Evolutionary conservation across 306 rosid genomes (phyloP), one percentile per base, ranked within the genome.

Genomic region (Sindora glabra): DNA sequence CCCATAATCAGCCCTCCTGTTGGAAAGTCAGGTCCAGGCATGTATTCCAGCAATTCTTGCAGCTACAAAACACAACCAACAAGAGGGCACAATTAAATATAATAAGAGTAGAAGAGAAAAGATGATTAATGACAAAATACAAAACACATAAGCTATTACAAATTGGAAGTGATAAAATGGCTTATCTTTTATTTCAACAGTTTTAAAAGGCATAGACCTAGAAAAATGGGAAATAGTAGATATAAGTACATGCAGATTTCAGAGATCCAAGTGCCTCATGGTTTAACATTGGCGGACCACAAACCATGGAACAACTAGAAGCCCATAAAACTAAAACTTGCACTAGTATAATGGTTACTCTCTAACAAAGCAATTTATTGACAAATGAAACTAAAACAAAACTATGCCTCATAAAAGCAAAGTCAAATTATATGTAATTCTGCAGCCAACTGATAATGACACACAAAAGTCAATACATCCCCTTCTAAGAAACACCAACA

Each of bases 21-120:
- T 11, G 96, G 99, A 80, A 92, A 92, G 74, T 92, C 99, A 11
- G 99, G 99, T 66, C 94, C 99, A 29, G 99, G 99, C 99, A 92
- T 92, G 87, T 89, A 92, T 73, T 92, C 99, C 65, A 92, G 82
- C 80, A 92, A 77, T 79, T 92, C 99, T 84, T 92, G 99, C 68
- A 92, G 62, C 96, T 92, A 71, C 44, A 49, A 68, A 30, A 64
- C 41, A 71, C 44, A 69, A 61, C 19, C 67, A 73, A 71, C 26
- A 14, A 54, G 2, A 56, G 36, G 56, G 27, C 25, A 45, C 27
- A 18, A n/a, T 15, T 26, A 26, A 32, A 40, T 12, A 19, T 26
- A 24, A 23, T 1, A 8, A 0, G 8, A 1, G 40, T 37, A 59
- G 10, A 66, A 45, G 9, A 49, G 24, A 21, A 53, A 8, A n/a